Base-by-base conservation (phyloP, 1,139 yeast genomes). In the Nadsonia starkeyi-henricii region DNA sequence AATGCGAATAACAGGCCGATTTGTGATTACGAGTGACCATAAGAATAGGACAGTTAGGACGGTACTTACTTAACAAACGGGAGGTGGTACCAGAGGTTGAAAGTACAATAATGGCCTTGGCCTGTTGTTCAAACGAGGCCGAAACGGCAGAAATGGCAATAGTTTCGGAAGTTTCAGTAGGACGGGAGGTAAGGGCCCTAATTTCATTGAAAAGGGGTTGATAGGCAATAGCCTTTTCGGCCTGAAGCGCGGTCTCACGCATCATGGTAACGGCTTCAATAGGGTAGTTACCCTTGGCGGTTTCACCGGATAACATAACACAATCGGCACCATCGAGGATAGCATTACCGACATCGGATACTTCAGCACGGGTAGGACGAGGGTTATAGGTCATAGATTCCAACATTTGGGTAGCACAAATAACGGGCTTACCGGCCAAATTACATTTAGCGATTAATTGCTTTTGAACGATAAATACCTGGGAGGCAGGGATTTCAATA, bases 291-390 rank as follows among this genome's bases (percentile, higher is more conserved):
- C 99, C 99, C 81, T 91, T 91, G 65, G 99, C 98, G 61, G 99
- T 91, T 75, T 91, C 99, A 68, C 99, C 99, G 51, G 96, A 85
- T 70, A 91, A 79, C 98, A 91, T 91, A 67, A 89, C 96, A 84
- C 97, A 91, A 76, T 91, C 99, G 64, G 97, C 96, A 73, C 99
- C 99, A 67, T 91, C 99, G 68, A 91, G 79, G 61, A 93, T 84
- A 61, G 98, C 98, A 71, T 91, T 91, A 74, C 98, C 98, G 57
- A 93, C 98, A 71, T 91, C 99, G 51, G 95, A 83, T 56, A 91
- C 97, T 75, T 91, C 99, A 60, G 99, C 99, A 76, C 99, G 85
- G 67, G 99, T 91, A 72, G 99, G 98, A 73, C 98, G 85, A 68
- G 99, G 99, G 82, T 91, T 93, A 74, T 83, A 86, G 54, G 97